Evolutionary conservation across 352 stramenopile genomes (phyloP).

Genomic region (Globisporangium rhizosaccharum): DNA sequence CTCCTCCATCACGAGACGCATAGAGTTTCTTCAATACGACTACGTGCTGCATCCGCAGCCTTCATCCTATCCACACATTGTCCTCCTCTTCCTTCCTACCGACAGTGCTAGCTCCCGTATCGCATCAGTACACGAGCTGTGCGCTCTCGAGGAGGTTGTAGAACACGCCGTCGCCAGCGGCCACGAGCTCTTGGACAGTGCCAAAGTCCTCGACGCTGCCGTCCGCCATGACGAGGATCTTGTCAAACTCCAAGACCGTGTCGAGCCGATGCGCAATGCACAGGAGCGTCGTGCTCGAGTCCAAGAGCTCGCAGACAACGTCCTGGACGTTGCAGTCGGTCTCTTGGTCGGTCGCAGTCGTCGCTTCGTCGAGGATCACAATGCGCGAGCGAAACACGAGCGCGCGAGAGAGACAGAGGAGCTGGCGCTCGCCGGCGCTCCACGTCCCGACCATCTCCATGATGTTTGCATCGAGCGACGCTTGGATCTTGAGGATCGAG

Average conservation of each 20-base stretch:
- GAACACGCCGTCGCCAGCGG: conserved; percentile 29
- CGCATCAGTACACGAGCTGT: conserved; percentile 21
- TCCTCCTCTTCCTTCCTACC: too few relatives aligned
- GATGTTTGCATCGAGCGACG: conserved; percentile 24
- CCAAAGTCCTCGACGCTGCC: conserved; percentile 55
- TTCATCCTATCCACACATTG: neutral
- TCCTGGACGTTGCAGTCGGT: conserved; percentile 66
- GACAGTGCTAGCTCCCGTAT: too few relatives aligned
- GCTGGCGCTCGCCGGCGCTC: conserved; percentile 90
- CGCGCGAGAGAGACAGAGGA: conserved; percentile 91
- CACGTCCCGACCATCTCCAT: conserved; percentile 88
- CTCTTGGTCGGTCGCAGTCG: conserved; percentile 66
- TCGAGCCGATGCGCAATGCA: conserved; percentile 94
- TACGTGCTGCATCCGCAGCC: neutral
- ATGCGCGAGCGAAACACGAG: conserved; percentile 84
- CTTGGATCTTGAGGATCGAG: conserved; percentile 20
- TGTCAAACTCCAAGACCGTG: conserved; percentile 91
- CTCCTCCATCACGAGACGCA: too few relatives aligned
- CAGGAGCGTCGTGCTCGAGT: conserved; percentile 85
- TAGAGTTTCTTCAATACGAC: neutral
- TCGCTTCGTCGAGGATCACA: conserved; percentile 95
- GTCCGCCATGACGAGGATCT: conserved; percentile 81
- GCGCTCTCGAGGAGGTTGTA: conserved; percentile 47
- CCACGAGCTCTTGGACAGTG: conserved; percentile 32
- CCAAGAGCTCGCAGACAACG: conserved; percentile 76